Base-by-base conservation (phyloP, 768 basidiomycete species). In the Sarcodon sp. region DNA sequence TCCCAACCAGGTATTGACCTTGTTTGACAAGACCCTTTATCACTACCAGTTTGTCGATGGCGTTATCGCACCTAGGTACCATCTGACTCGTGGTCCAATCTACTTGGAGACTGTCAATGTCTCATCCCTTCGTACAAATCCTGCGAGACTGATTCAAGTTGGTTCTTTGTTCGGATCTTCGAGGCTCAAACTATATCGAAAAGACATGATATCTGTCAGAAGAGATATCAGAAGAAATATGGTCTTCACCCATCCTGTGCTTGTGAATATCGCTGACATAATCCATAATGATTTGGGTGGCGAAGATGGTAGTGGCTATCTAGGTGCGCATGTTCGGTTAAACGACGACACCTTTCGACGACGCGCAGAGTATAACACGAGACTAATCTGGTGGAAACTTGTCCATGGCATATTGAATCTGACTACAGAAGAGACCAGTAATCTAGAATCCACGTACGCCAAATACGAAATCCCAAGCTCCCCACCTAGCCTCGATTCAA, bases 101-200 rank as follows among this genome's bases (percentile, higher is more conserved):
- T 41, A 41, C 27, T 13, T 27, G 39, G 61, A 70, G 47, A 60
- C 63, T 37, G 57, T 80, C 33, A 63, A 67, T 49, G 69, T 77
- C 43, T 64, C 61, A 11, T 58, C 65, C 1, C 67, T 79, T n/a
- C 65, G 64, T 3, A 46, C 57, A 31, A 59, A 64, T 16, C 55
- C 57, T 4, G 65, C 76, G 49, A 75, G 70, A 7, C 71, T 89
- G 27, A 57, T 91, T 12, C 77, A 82, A 48, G 57, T 90, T 11
- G 87, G 87, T 7, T 79, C 80, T 0, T 70, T 89, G 1, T 89
- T 89, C 62, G 86, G 85, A 4, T 80, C 84, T 1, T 78, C 79
- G 2, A 74, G 88, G 7, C 64, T 89, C 2, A 69, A 72, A 18
- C 67, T 87, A 0, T 68, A 64, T 16, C 55, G 66, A 31, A 53